A percentile compares a stretch with the other conserved stretches of the same genome.
phyloP scores from a whole-genome alignment of 2,329 filamentous ascomycete genomes.

The Metarhizium sp. region DNA sequence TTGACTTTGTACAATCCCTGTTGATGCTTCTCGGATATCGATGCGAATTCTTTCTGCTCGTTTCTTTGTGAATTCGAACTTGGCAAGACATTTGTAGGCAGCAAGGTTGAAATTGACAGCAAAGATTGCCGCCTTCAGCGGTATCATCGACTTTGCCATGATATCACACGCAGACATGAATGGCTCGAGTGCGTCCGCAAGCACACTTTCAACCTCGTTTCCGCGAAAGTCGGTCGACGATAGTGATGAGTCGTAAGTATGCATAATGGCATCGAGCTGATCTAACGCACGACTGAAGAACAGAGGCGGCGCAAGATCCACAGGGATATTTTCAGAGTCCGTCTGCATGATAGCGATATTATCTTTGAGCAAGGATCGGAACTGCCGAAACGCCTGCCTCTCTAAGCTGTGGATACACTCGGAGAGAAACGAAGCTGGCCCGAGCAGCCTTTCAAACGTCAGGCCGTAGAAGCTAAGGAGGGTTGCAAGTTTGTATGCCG shows the following conservation, averaged over 20 bases:
- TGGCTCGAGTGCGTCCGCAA: constrained; percentile 75
- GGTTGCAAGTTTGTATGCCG: constrained; percentile 85
- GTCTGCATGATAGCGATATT: constrained; percentile 66
- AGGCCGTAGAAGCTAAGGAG: constrained; percentile 80
- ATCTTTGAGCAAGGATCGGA: constrained; percentile 72
- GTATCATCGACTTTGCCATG: constrained; percentile 50
- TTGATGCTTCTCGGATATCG: constrained; percentile 43
- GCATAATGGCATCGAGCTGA: constrained; percentile 69
- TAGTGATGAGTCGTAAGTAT: constrained; percentile 77
- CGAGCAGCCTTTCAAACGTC: constrained; percentile 75
- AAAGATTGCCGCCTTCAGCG: constrained; percentile 58
- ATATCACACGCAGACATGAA: constrained; percentile 70
- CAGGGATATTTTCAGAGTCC: constrained; percentile 59
- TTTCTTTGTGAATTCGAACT: constrained; percentile 54
- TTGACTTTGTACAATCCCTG: constrained; percentile 56
- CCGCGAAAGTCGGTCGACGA: constrained; percentile 49
- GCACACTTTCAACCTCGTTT: constrained; percentile 63
- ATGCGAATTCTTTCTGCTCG: constrained; percentile 47
- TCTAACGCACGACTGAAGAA: constrained; percentile 76
- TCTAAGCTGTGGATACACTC: constrained; percentile 61
- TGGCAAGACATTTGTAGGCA: constrained; percentile 44
- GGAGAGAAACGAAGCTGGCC: constrained; percentile 57
- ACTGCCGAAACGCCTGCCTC: constrained; percentile 70
- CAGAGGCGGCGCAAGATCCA: constrained; percentile 67
- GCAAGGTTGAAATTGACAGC: constrained; percentile 61